These are phyloP conservation scores for Beta macrorhiza DNA, from an alignment of 179 eudicot genomes.

Conservation along the genomic window DNA sequence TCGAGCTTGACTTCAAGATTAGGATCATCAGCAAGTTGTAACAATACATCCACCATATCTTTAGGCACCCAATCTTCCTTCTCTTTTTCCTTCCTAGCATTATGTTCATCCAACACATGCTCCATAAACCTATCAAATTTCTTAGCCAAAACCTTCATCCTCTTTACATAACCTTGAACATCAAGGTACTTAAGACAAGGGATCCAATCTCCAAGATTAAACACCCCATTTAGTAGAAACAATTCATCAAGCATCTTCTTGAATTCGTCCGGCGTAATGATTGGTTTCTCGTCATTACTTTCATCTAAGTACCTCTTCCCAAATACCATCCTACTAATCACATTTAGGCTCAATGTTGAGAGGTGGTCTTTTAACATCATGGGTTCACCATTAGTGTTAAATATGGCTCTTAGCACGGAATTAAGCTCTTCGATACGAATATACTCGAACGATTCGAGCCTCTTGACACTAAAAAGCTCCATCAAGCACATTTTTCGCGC, in stretches of 20 bases:
- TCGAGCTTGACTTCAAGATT: slow-evolving; percentile 68
- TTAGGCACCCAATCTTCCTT: slow-evolving; percentile 31
- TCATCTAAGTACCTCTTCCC: slow-evolving; percentile 42
- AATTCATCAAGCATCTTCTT: slow-evolving; percentile 55
- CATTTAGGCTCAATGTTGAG: slow-evolving; percentile 38
- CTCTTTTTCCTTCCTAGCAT: slow-evolving; percentile 23
- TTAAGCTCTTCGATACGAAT: slow-evolving; percentile 52
- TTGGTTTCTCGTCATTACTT: slow-evolving; percentile 13
- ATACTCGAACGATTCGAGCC: slow-evolving; percentile 52
- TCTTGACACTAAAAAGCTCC: slow-evolving; percentile 51
- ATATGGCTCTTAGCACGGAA: slow-evolving; percentile 21
- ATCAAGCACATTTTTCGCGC: slow-evolving; percentile 52
- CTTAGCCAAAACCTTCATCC: slow-evolving; percentile 44
- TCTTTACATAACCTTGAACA: slow-evolving; percentile 53
- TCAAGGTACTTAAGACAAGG: slow-evolving; percentile 41
- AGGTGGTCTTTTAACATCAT: slow-evolving; percentile 36
- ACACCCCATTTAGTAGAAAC: slow-evolving; percentile 51
- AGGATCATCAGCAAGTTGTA: slow-evolving; percentile 71
- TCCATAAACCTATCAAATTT: slow-evolving; percentile 46
- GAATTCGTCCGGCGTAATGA: slow-evolving; percentile 37
- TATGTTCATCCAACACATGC: slow-evolving; percentile 46
- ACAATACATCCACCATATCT: slow-evolving; percentile 50
- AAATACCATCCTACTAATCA: slow-evolving; percentile 51
- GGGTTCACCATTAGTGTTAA: slow-evolving; percentile 9
- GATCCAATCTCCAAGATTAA: slow-evolving; percentile 54